Evolutionary conservation across 768 basidiomycete species (phyloP).

Genomic region (Termitomyces sp.): DNA sequence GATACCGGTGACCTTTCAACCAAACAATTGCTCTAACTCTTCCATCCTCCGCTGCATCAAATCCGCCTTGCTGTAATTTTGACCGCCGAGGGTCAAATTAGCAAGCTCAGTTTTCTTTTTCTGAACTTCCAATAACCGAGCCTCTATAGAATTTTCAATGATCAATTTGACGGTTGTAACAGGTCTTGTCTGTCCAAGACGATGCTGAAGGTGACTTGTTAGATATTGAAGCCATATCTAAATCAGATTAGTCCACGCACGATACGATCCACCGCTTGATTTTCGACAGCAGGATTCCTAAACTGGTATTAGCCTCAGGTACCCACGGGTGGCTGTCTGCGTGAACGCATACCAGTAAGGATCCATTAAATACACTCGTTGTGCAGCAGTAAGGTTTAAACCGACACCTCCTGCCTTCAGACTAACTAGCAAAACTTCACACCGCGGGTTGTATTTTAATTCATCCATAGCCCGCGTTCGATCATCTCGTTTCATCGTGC

Average conservation of each 20-base stretch:
- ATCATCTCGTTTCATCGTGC: conserved; percentile 97
- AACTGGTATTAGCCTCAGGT: not conserved
- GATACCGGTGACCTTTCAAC: conserved; percentile 24
- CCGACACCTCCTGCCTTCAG: conserved; percentile 97
- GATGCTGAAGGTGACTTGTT: conserved; percentile 58
- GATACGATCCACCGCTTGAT: conserved; percentile 96
- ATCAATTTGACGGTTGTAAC: conserved; percentile 92
- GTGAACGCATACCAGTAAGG: conserved; percentile 72
- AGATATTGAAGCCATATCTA: not conserved
- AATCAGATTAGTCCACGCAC: conserved; percentile 40
- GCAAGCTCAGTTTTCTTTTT: conserved; percentile 92
- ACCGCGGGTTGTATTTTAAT: conserved; percentile 81
- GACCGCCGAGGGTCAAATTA: conserved; percentile 83
- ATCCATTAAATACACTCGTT: conserved; percentile 93
- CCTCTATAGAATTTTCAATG: conserved; percentile 93
- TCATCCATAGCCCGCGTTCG: conserved; percentile 89
- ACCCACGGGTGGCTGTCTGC: not conserved
- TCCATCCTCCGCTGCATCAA: conserved; percentile 83
- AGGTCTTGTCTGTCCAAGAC: conserved; percentile 88
- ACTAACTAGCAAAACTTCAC: conserved; percentile 94
- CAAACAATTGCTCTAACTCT: conserved; percentile 76
- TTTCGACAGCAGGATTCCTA: conserved; percentile 96
- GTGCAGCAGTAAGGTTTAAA: conserved; percentile 91
- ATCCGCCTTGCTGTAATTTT: conserved; percentile 84
- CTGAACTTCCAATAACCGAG: conserved; percentile 88